Conservation (phyloP, 2,329 filamentous ascomycete species). For the Amesomyces nigricolor region DNA sequence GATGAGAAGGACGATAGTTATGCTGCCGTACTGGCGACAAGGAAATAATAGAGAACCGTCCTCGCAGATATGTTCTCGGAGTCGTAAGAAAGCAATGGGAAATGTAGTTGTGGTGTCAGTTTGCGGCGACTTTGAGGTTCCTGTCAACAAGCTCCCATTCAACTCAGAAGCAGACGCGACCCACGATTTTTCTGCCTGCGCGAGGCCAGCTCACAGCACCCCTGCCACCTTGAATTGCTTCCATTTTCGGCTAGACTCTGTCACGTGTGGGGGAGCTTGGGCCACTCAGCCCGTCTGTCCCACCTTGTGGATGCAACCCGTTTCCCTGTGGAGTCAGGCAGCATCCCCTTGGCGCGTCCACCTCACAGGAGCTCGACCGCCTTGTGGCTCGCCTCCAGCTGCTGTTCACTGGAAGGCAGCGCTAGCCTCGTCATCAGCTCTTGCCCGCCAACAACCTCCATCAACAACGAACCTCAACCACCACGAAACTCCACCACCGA, state of each 20-base stretch:
- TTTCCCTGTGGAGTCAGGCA: conserved; percentile 19
- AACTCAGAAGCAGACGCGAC: conserved; percentile 15
- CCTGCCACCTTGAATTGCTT: conserved; percentile 12
- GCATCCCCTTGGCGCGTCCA: conserved; percentile 22
- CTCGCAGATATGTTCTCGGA: too few relatives aligned
- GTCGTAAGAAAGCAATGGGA: background rate
- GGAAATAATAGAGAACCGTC: too few relatives aligned
- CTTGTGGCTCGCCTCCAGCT: conserved; percentile 11
- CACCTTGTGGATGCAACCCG: background rate
- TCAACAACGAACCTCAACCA: conserved; percentile 4
- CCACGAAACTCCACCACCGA: conserved; percentile 8
- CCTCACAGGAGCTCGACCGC: conserved; percentile 4
- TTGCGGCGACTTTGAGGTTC: background rate
- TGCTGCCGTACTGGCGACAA: too few relatives aligned
- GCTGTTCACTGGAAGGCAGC: conserved; percentile 39
- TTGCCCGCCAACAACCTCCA: conserved; percentile 19
- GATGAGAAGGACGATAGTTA: background rate
- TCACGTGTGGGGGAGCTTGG: conserved; percentile 27
- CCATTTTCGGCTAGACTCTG: conserved; percentile 15
- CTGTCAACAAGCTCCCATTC: background rate
- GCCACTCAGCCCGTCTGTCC: conserved; percentile 10
- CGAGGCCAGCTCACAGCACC: conserved; percentile 11
- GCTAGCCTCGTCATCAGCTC: conserved; percentile 52
- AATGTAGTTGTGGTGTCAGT: background rate
- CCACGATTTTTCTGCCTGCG: conserved; percentile 22